Evolutionary conservation across 176 grass and related monocot species (phyloP), one percentile per base, ranked within the genome.

Genomic region (Eleusine indica): DNA sequence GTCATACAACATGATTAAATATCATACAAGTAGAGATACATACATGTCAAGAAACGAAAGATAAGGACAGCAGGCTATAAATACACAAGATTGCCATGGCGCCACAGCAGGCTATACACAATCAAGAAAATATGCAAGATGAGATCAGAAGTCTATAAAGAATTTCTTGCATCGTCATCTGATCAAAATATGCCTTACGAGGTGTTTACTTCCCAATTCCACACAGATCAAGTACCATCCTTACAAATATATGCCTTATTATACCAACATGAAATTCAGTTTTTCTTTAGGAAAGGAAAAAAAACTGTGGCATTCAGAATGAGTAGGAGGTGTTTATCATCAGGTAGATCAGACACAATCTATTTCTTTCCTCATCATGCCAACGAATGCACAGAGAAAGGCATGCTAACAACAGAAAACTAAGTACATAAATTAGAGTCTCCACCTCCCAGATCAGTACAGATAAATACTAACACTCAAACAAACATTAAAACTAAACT

Each of bases 281-380:
- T 21, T 61, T 22, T 61, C 22, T 6, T 3, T 2, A 11, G 25
- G 0, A 13, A 28, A 3, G 5, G 4, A 29, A 7, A 9, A 21
- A 14, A 25, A 11, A 30, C 3, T 5, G 3, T 6, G 29, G 17
- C 72, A 74, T 74, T 38, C 72, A 75, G 49, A 75, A 75, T 75
- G 73, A 75, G 49, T 56, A 75, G 73, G 73, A 75, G 75, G 57
- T 46, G 43, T 64, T 78, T 64, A 37, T 29, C 40, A 63, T 78
- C 75, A 63, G 8, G 9, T 28, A 42, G 75, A 63, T 77, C n/a
- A 65, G 40, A 65, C 4, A 63, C 1, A 69, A 42, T 37, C 1
- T 54, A 25, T 19, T 21, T 38, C 17, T 56, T 46, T 57, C 39
- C 75, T 78, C 40, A 32, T 67, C 10, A 79, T 38, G 44, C 44